A percentile compares a stretch with the other conserved stretches of the same genome.
Evolutionary conservation across 148 eudicot species (phyloP).

Genomic region (Arctostaphylos glauca): DNA sequence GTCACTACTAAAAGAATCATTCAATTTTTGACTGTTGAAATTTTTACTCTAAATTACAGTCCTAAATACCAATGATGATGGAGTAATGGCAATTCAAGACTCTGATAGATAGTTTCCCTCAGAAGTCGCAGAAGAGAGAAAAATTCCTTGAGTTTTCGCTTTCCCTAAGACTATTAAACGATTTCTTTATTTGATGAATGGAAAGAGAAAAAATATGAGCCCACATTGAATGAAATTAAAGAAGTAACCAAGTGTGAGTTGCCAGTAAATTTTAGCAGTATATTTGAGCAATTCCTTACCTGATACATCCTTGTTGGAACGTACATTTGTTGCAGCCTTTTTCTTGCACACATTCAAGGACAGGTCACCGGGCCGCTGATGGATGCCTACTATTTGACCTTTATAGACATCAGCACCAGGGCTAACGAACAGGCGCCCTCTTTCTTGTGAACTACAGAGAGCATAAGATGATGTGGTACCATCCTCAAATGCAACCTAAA

Average conservation of each 20-base stretch:
- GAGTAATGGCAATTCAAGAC: neutral
- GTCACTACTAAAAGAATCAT: neutral
- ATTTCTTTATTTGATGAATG: neutral
- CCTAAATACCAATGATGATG: neutral
- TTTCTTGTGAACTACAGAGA: slow-evolving; percentile 83
- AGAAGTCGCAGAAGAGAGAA: neutral
- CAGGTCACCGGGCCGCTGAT: slow-evolving; percentile 91
- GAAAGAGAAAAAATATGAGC: neutral
- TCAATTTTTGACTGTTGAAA: neutral
- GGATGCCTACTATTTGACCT: slow-evolving; percentile 94
- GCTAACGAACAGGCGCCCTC: slow-evolving; percentile 80
- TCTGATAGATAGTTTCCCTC: neutral
- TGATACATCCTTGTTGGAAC: slow-evolving; percentile 88
- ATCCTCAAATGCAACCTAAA: slow-evolving; percentile 90
- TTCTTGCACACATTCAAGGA: slow-evolving; percentile 92
- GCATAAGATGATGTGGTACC: slow-evolving; percentile 91
- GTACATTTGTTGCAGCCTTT: slow-evolving; percentile 93
- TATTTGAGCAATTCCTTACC: slow-evolving; percentile 41
- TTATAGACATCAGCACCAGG: slow-evolving; percentile 88
- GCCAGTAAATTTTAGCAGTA: neutral
- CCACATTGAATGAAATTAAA: neutral
- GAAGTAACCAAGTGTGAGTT: neutral
- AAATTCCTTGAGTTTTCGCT: neutral
- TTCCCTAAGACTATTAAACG: neutral
- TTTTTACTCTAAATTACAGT: neutral